Conservation (phyloP, 495 filamentous ascomycete genomes). For the Aspergillus cavernicola region DNA sequence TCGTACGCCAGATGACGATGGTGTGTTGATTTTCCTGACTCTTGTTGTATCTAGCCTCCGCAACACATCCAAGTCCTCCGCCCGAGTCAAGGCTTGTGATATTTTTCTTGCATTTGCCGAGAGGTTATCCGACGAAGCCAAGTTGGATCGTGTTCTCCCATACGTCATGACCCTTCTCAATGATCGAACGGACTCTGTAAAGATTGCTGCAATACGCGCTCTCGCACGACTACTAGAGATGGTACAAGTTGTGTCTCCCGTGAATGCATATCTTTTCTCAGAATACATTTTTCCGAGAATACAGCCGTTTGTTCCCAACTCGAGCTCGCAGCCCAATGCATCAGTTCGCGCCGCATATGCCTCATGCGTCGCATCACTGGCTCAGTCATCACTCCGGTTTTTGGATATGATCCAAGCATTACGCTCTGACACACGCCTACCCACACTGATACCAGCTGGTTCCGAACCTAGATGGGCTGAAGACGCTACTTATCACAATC, state of each 20-base stretch:
- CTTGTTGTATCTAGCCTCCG: slow-evolving; percentile 83
- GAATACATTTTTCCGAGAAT: slow-evolving; percentile 90
- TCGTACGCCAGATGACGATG: slow-evolving; percentile 61
- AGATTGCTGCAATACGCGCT: slow-evolving; percentile 76
- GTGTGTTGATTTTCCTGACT: slow-evolving; percentile 86
- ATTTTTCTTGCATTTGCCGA: slow-evolving; percentile 90
- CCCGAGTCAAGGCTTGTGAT: slow-evolving; percentile 87
- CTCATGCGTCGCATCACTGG: slow-evolving; percentile 84
- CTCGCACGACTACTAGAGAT: slow-evolving; percentile 85
- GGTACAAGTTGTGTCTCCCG: slow-evolving; percentile 81
- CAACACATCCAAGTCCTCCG: slow-evolving; percentile 82
- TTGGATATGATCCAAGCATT: slow-evolving; percentile 88
- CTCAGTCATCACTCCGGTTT: slow-evolving; percentile 81
- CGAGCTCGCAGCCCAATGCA: slow-evolving; percentile 55
- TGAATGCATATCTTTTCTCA: slow-evolving; percentile 92
- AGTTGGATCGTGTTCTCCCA: slow-evolving; percentile 89
- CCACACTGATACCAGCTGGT: slow-evolving; percentile 69
- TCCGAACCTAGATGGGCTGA: slow-evolving; percentile 57
- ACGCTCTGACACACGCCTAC: slow-evolving; percentile 76
- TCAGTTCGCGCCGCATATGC: slow-evolving; percentile 87
- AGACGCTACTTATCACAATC: slow-evolving; percentile 69
- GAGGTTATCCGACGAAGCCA: slow-evolving; percentile 89
- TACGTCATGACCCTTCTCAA: slow-evolving; percentile 78
- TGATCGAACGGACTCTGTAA: slow-evolving; percentile 78
- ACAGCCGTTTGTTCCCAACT: slow-evolving; percentile 59